These are phyloP conservation scores for Lachnellula cervina DNA, from an alignment of 2,329 filamentous ascomycete genomes.

Conservation along the genomic window DNA sequence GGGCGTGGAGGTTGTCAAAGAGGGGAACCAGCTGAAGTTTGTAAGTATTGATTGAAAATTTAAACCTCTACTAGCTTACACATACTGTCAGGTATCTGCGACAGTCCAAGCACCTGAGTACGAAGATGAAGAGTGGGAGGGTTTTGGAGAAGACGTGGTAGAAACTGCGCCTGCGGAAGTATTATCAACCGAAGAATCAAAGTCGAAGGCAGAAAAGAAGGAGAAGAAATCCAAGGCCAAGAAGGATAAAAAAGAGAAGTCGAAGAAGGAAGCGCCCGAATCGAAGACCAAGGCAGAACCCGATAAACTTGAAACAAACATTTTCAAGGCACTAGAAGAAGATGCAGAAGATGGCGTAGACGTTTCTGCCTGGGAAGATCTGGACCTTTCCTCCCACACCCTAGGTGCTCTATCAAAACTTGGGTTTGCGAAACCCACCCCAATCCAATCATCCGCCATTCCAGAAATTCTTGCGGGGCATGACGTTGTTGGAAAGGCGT, in stretches of 20 bases:
- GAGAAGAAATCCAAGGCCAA: slow-evolving; percentile 19
- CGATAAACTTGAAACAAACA: slow-evolving; percentile 25
- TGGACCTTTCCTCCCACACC: slow-evolving; percentile 68
- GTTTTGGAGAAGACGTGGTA: slow-evolving; percentile 50
- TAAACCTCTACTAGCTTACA: slow-evolving; percentile 8
- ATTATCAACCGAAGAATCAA: slow-evolving; percentile 19
- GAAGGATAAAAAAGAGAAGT: slow-evolving; percentile 21
- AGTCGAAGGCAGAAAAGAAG: slow-evolving; percentile 29
- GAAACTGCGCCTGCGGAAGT: slow-evolving; percentile 22
- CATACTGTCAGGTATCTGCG: slow-evolving; percentile 23
- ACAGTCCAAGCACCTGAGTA: slow-evolving; percentile 30
- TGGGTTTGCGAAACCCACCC: slow-evolving; percentile 74
- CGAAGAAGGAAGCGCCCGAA: slow-evolving; percentile 32
- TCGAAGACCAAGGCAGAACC: slow-evolving; percentile 27
- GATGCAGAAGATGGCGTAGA: slow-evolving; percentile 59
- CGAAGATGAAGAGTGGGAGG: slow-evolving; percentile 55
- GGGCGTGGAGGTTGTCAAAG: slow-evolving; percentile 76
- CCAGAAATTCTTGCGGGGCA: slow-evolving; percentile 77
- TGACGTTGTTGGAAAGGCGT: slow-evolving; percentile 92
- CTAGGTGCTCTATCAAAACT: slow-evolving; percentile 72
- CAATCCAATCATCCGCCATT: slow-evolving; percentile 75
- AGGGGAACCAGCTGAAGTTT: slow-evolving; percentile 56
- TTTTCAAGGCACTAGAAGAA: slow-evolving; percentile 43
- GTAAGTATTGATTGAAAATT: slow-evolving; percentile 33
- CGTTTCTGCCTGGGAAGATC: slow-evolving; percentile 70